Conservation (phyloP, 1,284 basidiomycete genomes). For the Puccinia novopanici region DNA sequence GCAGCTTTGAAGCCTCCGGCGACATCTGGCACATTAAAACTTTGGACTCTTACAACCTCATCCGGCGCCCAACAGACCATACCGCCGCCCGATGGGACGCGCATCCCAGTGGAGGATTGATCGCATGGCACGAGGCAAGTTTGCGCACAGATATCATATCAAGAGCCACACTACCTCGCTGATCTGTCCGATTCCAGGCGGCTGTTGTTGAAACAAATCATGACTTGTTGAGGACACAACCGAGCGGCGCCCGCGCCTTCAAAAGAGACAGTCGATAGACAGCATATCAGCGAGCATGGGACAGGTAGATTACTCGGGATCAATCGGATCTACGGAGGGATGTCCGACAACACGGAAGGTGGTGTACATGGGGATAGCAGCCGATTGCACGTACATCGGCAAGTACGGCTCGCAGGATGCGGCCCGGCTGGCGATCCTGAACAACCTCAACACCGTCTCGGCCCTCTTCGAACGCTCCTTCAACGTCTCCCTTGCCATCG, state of each 20-base stretch:
- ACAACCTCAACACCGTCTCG: slow-evolving; percentile 57
- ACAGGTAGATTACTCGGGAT: slow-evolving; percentile 57
- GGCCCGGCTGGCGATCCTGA: slow-evolving; percentile 52
- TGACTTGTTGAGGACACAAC: background rate
- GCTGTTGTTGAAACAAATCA: background rate
- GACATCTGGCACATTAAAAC: slow-evolving; percentile 32
- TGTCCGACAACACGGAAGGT: slow-evolving; percentile 55
- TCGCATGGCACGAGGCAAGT: slow-evolving; percentile 29
- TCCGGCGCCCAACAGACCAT: slow-evolving; percentile 13
- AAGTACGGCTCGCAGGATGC: slow-evolving; percentile 50
- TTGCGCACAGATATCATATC: background rate
- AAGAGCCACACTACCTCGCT: background rate
- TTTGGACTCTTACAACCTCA: slow-evolving; percentile 4
- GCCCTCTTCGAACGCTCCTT: slow-evolving; percentile 56
- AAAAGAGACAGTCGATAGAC: slow-evolving; percentile 64
- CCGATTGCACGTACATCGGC: slow-evolving; percentile 57
- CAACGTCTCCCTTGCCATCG: slow-evolving; percentile 57
- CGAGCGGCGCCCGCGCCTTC: slow-evolving; percentile 58
- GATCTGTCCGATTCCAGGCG: background rate
- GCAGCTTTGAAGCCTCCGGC: slow-evolving; percentile 7
- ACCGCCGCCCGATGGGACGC: background rate
- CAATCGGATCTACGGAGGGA: slow-evolving; percentile 56
- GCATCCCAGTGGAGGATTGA: slow-evolving; percentile 31
- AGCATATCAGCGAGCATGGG: slow-evolving; percentile 51
- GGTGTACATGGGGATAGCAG: slow-evolving; percentile 57